Percentiles rank a stretch among this genome's conserved stretches.
Evolutionary conservation across 164 flowering plant species (phyloP).

Genomic region (Liriodendron chinense): DNA sequence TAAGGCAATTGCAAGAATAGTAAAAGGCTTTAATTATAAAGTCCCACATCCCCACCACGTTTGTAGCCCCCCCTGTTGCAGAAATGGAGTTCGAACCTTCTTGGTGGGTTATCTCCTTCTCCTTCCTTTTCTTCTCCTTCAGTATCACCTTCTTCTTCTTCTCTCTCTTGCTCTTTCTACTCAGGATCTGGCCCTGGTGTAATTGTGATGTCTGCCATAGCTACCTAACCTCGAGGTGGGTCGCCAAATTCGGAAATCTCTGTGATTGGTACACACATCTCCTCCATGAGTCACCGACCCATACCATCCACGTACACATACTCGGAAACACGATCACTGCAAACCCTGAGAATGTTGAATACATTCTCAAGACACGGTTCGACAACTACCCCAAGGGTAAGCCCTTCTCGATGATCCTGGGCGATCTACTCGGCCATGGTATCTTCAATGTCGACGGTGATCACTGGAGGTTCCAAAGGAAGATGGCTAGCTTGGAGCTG

Average conservation of each 20-base stretch:
- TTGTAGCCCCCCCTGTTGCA: background rate
- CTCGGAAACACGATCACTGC: constrained; percentile 67
- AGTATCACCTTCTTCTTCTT: constrained; percentile 30
- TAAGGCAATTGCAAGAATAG: background rate
- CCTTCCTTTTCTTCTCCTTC: constrained; percentile 33
- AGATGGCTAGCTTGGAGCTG: constrained; percentile 60
- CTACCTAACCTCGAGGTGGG: constrained; percentile 44
- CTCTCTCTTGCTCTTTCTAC: constrained; percentile 24
- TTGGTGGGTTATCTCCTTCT: constrained; percentile 7
- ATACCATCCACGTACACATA: constrained; percentile 58
- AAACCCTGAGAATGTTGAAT: constrained; percentile 65
- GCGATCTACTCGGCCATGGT: constrained; percentile 76
- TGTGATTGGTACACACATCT: constrained; percentile 71
- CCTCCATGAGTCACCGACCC: constrained; percentile 43
- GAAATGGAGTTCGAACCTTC: constrained; percentile 8
- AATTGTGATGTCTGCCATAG: constrained; percentile 46
- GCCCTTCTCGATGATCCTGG: constrained; percentile 47
- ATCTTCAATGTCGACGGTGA: constrained; percentile 83
- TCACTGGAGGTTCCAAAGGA: constrained; percentile 61
- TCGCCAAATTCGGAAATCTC: constrained; percentile 43
- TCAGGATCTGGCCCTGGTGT: constrained; percentile 38
- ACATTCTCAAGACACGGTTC: constrained; percentile 69
- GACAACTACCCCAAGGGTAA: constrained; percentile 83
- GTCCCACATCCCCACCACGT: background rate
- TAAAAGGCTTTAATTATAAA: background rate